Evolutionary conservation across 208 protist species (phyloP), one percentile per base, ranked within the genome.

Genomic region (Trypanosoma melophagium): DNA sequence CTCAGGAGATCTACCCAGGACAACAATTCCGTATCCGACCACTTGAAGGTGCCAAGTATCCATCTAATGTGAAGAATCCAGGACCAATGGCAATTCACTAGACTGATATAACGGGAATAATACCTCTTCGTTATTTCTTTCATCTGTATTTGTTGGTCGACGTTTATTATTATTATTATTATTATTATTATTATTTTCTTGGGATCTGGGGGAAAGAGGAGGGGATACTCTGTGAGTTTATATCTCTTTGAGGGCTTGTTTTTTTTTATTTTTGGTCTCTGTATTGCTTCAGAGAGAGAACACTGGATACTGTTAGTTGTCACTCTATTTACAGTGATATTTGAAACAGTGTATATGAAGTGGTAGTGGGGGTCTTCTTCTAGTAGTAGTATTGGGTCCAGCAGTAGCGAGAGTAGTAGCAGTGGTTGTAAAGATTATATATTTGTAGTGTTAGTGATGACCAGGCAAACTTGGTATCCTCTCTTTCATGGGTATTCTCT

Each of bases 1-100:
- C 88, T 17, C 91, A 96, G 72, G 91, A 96, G 58, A 96, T 96
- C 42, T 96, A 96, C 78, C 91, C 91, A 7, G 91, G 88, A 62
- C 91, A 96, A 73, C 91, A 96, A 67, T 96, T 96, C 81, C 91
- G 91, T 66, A 85, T 89, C 22, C 71, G 78, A 41, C 91, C 91
- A 25, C 69, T 96, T 50, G 81, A 94, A 58, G 88, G 81, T n/a
- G 91, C 91, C 45, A 90, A 90, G 74, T 96, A 96, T 74, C 88
- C 88, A 19, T 80, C 80, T 0, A 89, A 71, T 42, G 91, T 96
- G 50, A 91, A 90, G 77, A 75, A 93, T 67, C 91, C 91, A 17
- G 91, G 91, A 22, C 91, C 91, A 1, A 80, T 85, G 28, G 84
- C 87, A 5, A 92, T 96, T 66, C 88, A 94, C 41, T 96, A 87